A percentile compares a stretch with the other conserved stretches of the same genome.
Conservation (phyloP, 2,329 filamentous ascomycete species). For the Metarhizium rileyi region DNA sequence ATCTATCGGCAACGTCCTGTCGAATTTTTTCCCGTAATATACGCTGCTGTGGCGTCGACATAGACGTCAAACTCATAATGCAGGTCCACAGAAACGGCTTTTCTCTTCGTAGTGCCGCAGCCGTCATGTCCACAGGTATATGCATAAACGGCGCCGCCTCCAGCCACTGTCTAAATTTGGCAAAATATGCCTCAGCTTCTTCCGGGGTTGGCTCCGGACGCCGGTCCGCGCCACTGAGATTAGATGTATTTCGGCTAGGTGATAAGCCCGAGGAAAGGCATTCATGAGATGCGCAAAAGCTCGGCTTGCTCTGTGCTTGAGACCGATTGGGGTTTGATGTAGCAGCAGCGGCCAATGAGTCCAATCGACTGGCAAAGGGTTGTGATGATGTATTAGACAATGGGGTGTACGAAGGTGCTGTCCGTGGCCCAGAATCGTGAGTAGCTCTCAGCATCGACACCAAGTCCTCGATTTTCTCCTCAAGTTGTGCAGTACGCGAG, state of each 20-base stretch:
- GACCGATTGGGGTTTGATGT: slow-evolving; percentile 14
- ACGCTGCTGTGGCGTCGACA: slow-evolving; percentile 29
- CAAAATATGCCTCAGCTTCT: slow-evolving; percentile 30
- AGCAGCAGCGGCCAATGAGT: slow-evolving; percentile 27
- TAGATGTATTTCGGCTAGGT: background rate
- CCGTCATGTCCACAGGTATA: slow-evolving; percentile 26
- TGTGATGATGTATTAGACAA: slow-evolving; percentile 1
- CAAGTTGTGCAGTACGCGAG: slow-evolving; percentile 34
- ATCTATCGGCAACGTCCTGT: slow-evolving; percentile 32
- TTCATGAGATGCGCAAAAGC: background rate
- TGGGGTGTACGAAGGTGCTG: background rate
- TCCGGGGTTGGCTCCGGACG: slow-evolving; percentile 20
- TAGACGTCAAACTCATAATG: slow-evolving; percentile 36
- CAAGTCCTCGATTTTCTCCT: slow-evolving; percentile 40
- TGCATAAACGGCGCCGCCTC: slow-evolving; percentile 35
- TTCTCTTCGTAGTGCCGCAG: slow-evolving; percentile 27
- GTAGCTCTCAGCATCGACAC: slow-evolving; percentile 33
- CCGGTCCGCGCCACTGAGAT: slow-evolving; percentile 11
- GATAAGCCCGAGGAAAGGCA: background rate
- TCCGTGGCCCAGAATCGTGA: slow-evolving; percentile 10
- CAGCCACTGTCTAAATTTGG: slow-evolving; percentile 32
- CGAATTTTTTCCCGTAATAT: slow-evolving; percentile 31
- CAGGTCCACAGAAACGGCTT: slow-evolving; percentile 41
- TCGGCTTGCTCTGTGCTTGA: background rate
- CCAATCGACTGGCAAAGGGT: slow-evolving; percentile 21